Evolutionary conservation across 345 rosid genomes (phyloP).

Genomic region (Punica granatum): DNA sequence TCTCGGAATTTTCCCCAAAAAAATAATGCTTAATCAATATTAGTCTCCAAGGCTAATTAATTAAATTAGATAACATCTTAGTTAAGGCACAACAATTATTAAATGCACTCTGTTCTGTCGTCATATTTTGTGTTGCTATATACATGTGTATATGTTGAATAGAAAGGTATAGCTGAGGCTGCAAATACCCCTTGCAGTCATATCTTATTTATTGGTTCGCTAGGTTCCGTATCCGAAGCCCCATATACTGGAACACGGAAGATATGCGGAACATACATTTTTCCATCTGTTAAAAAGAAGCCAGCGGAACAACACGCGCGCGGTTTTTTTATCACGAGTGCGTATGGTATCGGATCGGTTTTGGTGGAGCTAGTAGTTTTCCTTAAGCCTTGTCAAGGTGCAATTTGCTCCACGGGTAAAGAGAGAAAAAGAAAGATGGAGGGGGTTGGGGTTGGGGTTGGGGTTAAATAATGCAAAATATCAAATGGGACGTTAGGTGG

Average conservation of each 20-base stretch:
- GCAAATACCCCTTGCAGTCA: not conserved
- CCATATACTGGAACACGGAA: not conserved
- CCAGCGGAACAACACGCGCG: not conserved
- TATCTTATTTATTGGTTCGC: not conserved
- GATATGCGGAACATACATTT: not conserved
- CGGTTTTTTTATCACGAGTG: not conserved
- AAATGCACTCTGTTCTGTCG: no score
- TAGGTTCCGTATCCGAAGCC: not conserved
- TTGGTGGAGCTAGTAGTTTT: conserved; percentile 1
- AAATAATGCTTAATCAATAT: no score
- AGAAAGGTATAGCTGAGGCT: not conserved
- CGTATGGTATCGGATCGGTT: not conserved
- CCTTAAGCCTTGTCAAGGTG: not conserved
- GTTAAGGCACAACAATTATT: no score
- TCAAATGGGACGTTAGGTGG: not conserved
- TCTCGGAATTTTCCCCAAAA: no score
- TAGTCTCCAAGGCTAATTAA: no score
- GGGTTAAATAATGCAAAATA: not conserved
- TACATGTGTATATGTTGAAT: not conserved
- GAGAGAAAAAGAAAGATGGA: not conserved
- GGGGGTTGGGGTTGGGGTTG: not conserved
- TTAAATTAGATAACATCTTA: no score
- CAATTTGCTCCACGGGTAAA: not conserved
- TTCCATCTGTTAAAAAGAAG: not conserved
- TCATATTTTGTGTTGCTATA: no score